Evolutionary conservation across 768 basidiomycete genomes (phyloP), one percentile per base, ranked within the genome.

Genomic region (Rubroboletus pulcherrimus): DNA sequence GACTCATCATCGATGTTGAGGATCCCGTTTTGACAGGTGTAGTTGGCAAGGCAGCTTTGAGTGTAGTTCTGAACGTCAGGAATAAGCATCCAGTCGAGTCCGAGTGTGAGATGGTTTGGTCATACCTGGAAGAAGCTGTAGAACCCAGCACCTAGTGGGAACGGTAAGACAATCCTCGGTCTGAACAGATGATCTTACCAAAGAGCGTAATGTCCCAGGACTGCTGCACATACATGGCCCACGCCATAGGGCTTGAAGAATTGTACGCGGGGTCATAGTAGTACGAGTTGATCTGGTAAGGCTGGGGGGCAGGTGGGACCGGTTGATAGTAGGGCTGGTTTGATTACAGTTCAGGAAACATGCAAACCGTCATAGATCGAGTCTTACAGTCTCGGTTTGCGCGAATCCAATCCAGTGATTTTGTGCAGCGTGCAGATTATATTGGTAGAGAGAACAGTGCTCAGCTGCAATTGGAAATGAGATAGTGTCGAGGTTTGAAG

Each of bases 121-220:
- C 63, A 49, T 62, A 75, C 78, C 63, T 71, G 69, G 78, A 77
- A 82, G 70, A 82, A 82, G 63, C 74, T 78, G 68, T 82, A 82
- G 45, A 79, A 67, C 1, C 81, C 81, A 5, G 74, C 78, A 35
- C 80, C 77, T 77, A 49, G 24, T 42, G 6, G 15, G 3, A 39
- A 55, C 21, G 14, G 9, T 52, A 21, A 64, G 57, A 53, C 21
- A 51, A 39, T 31, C 3, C 6, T 34, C 14, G 7, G 8, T 10
- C 7, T 12, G 26, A 35, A 53, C 17, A 10, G 26, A 49, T 2
- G 4, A 14, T 26, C 67, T 51, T 34, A 73, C 78, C 81, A 60
- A 78, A 82, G 55, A 81, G 58, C 5, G 77, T 66, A 39, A 82
- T 75, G 57, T 73, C 66, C 54, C 64, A 66, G 15, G 81, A 81